Base-by-base conservation (phyloP, 2,329 filamentous ascomycete species). In the Sclerotiophoma versabilis region DNA sequence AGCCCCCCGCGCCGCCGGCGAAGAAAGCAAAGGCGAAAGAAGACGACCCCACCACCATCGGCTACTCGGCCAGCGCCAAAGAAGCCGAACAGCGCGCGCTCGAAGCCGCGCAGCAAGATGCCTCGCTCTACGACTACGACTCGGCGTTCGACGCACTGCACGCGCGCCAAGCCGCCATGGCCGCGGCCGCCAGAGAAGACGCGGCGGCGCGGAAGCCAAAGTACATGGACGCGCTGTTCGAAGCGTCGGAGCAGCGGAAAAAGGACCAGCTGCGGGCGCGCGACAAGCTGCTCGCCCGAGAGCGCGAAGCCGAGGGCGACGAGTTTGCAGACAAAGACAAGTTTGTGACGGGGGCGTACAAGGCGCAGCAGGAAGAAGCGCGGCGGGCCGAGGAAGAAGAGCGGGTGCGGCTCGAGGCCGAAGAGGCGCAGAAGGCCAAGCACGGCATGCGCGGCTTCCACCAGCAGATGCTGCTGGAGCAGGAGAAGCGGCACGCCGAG, bases 101-200 rank as follows among this genome's bases (percentile, higher is more conserved):
- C 59, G 84, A 85, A 14, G 90, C 89, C 2, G 80, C 86, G 57
- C 81, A 85, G 54, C 70, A 89, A 8, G 91, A 95, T 66, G 79
- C 89, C 1, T 87, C 85, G 42, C 87, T 95, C 63, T 95, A 93
- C 79, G 91, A 95, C 76, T 96, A 95, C 77, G 91, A 96, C 72
- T 84, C 83, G 1, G 89, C 91, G 19, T 93, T 92, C 76, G 90
- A 93, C 64, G 89, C 88, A 1, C 80, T 93, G 33, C 88, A 91
- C 61, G 77, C 79, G 2, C 70, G 76, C 12, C 68, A 71, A 3
- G 84, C 85, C 14, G 82, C 86, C 54, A 83, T 85, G 62, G 82
- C 83, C 54, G 79, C 78, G 4, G 81, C 81, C 6, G 78, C 79
- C 39, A 79, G 80, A 37, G 79, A 79, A 48, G 82, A 82, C 46